phyloP scores from a whole-genome alignment of 164 flowering plant species.

The Chimonanthus praecox region DNA sequence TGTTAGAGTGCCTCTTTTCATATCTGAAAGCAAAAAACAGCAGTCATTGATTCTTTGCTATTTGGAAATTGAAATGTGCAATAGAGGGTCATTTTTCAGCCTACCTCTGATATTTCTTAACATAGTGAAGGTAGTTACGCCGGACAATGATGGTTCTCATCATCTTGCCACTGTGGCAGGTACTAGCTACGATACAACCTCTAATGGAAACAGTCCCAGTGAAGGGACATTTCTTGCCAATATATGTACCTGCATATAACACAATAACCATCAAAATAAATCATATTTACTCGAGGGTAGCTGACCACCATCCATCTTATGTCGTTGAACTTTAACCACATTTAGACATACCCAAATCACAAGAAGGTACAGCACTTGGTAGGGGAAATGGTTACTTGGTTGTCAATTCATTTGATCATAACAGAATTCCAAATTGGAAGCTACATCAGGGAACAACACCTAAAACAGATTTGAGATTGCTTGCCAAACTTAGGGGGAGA shows the following conservation, averaged over 20 bases:
- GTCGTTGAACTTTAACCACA: too few species aligned
- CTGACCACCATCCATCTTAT: too few species aligned
- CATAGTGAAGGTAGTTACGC: constrained; percentile 25
- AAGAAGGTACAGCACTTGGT: too few species aligned
- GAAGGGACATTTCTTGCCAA: constrained; percentile 30
- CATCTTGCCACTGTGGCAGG: constrained; percentile 32
- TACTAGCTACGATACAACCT: constrained; percentile 23
- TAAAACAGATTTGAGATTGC: too few species aligned
- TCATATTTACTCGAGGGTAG: too few species aligned
- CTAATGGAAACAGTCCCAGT: constrained; percentile 21
- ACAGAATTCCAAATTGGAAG: too few species aligned
- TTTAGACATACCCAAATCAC: too few species aligned
- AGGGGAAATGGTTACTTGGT: too few species aligned
- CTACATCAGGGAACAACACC: too few species aligned
- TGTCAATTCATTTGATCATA: too few species aligned
- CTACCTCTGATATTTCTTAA: constrained; percentile 24
- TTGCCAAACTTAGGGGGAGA: too few species aligned
- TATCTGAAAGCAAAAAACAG: constrained; percentile 8
- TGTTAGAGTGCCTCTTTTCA: constrained; percentile 33
- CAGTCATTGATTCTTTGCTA: neutral
- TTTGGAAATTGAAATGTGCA: neutral
- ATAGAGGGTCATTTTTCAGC: neutral
- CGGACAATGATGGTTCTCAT: constrained; percentile 26
- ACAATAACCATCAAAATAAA: too few species aligned
- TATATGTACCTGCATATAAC: constrained; percentile 19